Evolutionary conservation across 306 rosid species (phyloP), one percentile per base, ranked within the genome.

Genomic region (Casuarina cunninghamiana): DNA sequence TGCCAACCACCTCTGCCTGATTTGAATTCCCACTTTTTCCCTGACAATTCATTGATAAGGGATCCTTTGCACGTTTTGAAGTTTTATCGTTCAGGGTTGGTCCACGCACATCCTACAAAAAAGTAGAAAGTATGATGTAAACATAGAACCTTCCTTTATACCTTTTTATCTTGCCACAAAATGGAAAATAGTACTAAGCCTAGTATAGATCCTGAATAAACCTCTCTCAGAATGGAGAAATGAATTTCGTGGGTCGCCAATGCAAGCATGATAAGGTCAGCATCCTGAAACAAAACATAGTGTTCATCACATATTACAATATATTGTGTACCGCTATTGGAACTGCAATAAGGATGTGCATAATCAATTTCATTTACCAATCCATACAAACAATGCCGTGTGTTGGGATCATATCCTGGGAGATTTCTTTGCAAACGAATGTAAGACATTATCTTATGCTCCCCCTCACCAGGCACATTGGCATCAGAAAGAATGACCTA

Each of bases 201-300:
- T 6, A 68, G 53, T 6, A 21, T 39, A 48, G 2, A 48, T 42
- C 41, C 77, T n/a, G 77, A 78, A 77, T 48, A 41, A 12, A 80
- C 83, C 83, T 80, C 83, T 74, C 83, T 80, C 50, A 80, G 44
- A 68, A 80, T 54, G 15, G 79, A 74, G 42, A 74, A 80, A 74
- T 80, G 83, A 43, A 80, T 37, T 19, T 80, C 83, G 17, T 80
- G 83, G 43, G 79, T 65, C 13, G 83, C 79, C 13, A 80, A 75
- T 53, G 79, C 83, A 44, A 80, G 83, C 83, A 80, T 80, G 77
- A 80, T 80, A 65, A 80, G 79, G 74, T 80, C 83, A 35, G 83
- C 83, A 74, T 80, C 83, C 83, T 80, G 55, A 6, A 69, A 10
- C 50, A 74, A 74, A 53, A 61, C 68, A 46, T 42, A 54, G 54